Evolutionary conservation across 1,284 basidiomycete genomes (phyloP), one percentile per base, ranked within the genome.

Genomic region (Ceratobasidium sp.): DNA sequence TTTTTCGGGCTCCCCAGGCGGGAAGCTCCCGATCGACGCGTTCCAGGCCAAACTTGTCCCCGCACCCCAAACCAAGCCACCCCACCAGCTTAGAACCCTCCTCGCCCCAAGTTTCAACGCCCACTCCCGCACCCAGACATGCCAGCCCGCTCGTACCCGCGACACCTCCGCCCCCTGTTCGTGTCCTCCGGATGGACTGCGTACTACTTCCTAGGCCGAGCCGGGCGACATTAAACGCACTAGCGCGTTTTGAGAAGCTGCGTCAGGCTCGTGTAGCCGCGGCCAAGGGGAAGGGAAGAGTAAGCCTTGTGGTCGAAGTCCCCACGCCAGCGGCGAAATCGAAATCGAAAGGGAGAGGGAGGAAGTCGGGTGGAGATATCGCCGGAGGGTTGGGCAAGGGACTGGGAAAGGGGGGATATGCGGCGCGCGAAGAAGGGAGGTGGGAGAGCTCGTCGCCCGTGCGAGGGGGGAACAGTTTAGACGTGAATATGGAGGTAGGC

Each of bases 171-270:
- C 41, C 22, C 27, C 22, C 22, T 9, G 29, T 22, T 2, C 56
- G 63, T 16, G 46, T 49, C 43, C 63, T 48, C 9, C 63, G 66
- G 8, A 56, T 69, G 53, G 66, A 69, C n/a, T 69, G 66, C 39
- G 53, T 69, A 7, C 66, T 69, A 13, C 34, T 69, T 16, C 66
- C 66, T 1, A 49, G 66, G 19, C 31, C 66, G 27, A 54, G 31
- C n/a, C 31, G 41, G 2, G 51, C 51, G 6, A 69, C 39, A 14
- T 37, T 51, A 9, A 27, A 43, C 5, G 66, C 66, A 8, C 29
- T 69, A 16, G 51, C 31, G 14, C 66, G 49, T 31, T 54, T 54
- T 31, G 64, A 53, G 22, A 56, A 31, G 43, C 13, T 14, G 19
- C 13, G 43, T 19, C 54, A 56, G 14, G 8, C 49, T 53, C 54